Evolutionary conservation across 1,284 basidiomycete genomes (phyloP), one percentile per base, ranked within the genome.

Genomic region (Mycosarcoma mackinlayi): DNA sequence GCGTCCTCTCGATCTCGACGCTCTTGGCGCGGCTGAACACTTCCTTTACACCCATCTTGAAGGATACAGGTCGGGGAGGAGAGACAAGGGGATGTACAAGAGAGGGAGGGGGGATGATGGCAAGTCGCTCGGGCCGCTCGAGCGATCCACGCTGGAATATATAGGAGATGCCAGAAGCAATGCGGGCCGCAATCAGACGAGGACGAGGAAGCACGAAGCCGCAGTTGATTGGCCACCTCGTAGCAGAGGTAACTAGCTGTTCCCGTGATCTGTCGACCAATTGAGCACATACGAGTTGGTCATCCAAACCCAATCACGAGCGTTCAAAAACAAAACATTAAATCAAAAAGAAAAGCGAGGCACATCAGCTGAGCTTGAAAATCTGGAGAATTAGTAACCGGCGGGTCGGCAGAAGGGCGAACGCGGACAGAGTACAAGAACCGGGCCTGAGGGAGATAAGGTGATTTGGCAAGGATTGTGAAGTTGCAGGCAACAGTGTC

Each of bases 31-130:
- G 51, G 21, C 38, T 19, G 40, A 57, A 34, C 7, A 54, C 4
- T 6, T 66, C 56, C 27, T 66, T 59, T 47, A 66, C 18, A 38
- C 63, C 63, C 63, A 66, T 66, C 4, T 44, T 56, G 42, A 14
- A 38, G 34, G 23, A 6, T 21, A 18, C 10, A 16, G n/a, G 11
- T 10, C 1, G 28, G 18, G 18, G 44, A 33, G 18, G 25, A 9
- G 19, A 16, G 34, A 34, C 24, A 19, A 51, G 21, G 42, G 52
- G 13, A 10, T 19, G 44, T 14, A 18, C 19, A 8, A 27, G 18
- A 39, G 4, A 39, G 28, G 46, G 39, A 31, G 11, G 24, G 27
- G n/a, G 23, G 37, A 14, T 8, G 19, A 38, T 9, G 37, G 8
- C 33, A 6, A 35, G 33, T 35, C 7, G 33, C 2, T 1, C 6